These are phyloP conservation scores for Tetrahymena borealis DNA, from an alignment of 73 alveolate species.

Conservation along the genomic window DNA sequence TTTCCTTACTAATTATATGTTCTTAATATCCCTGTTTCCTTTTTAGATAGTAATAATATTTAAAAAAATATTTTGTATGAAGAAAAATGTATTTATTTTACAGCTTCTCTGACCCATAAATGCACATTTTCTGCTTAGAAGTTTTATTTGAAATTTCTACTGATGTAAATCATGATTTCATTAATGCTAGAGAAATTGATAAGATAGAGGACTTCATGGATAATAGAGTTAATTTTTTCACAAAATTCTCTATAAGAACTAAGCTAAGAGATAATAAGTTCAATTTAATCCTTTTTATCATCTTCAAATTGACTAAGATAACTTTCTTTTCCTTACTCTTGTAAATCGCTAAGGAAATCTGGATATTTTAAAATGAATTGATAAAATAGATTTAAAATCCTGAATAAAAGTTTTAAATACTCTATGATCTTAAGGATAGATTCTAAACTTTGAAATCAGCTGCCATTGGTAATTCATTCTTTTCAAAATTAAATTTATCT, in stretches of 20 bases:
- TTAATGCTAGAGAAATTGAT: background rate
- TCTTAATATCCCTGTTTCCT: background rate
- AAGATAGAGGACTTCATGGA: background rate
- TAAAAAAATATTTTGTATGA: background rate
- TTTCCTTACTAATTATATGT: background rate
- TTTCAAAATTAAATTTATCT: background rate
- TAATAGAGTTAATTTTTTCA: background rate
- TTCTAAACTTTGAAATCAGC: background rate
- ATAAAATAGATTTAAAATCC: no score
- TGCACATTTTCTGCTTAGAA: background rate
- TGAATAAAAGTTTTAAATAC: background rate
- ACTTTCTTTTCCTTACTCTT: background rate
- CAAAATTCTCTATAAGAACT: background rate
- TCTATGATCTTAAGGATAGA: background rate
- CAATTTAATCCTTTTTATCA: background rate
- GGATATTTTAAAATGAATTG: background rate
- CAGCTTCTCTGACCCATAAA: constrained; percentile 1
- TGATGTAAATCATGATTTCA: background rate
- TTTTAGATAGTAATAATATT: background rate
- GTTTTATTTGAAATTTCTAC: background rate
- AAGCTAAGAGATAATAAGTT: background rate
- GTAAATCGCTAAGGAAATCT: background rate
- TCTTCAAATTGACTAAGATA: background rate
- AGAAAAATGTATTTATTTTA: background rate
- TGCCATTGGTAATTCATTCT: background rate